Evolutionary conservation across 768 basidiomycete species (phyloP).

Genomic region (Panaeolus cyanescens): DNA sequence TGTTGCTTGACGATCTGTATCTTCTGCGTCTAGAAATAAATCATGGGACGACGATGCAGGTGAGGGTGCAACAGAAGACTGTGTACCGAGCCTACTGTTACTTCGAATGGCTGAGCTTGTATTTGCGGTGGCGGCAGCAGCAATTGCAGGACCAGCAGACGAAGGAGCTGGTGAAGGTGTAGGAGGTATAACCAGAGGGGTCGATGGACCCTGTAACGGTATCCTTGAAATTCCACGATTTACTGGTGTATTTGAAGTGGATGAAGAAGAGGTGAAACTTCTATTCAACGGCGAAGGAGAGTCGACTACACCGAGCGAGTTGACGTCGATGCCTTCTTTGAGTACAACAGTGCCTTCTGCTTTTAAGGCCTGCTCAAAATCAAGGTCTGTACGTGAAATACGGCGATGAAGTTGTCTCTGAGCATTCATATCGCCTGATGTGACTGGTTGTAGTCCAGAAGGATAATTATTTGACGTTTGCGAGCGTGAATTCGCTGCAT

Average conservation of each 20-base stretch:
- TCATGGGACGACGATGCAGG: constrained; percentile 60
- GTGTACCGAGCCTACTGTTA: constrained; percentile 10
- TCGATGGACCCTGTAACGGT: constrained; percentile 45
- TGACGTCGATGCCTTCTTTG: constrained; percentile 72
- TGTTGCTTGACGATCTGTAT: constrained; percentile 55
- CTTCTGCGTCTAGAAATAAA: constrained; percentile 65
- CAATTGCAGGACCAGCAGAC: constrained; percentile 12
- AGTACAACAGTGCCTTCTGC: constrained; percentile 68
- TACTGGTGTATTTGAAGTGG: constrained; percentile 18
- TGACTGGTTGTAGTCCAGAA: constrained; percentile 53
- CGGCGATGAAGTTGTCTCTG: constrained; percentile 47
- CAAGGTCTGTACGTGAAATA: constrained; percentile 72
- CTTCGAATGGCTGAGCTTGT: constrained; percentile 18
- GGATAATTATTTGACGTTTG: constrained; percentile 33
- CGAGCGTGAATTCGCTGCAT: constrained; percentile 39
- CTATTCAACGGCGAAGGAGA: constrained; percentile 41
- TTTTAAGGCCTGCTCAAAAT: constrained; percentile 78
- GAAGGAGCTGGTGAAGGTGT: constrained; percentile 53
- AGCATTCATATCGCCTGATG: constrained; percentile 47
- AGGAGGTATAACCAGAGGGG: constrained; percentile 66
- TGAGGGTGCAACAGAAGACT: constrained; percentile 30
- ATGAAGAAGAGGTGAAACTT: constrained; percentile 42
- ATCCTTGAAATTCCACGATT: constrained; percentile 29
- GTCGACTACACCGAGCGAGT: constrained; percentile 57
- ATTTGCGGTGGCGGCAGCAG: constrained; percentile 21